These are phyloP conservation scores for Trapa incisa DNA, from an alignment of 345 rosid genomes.

Conservation along the genomic window DNA sequence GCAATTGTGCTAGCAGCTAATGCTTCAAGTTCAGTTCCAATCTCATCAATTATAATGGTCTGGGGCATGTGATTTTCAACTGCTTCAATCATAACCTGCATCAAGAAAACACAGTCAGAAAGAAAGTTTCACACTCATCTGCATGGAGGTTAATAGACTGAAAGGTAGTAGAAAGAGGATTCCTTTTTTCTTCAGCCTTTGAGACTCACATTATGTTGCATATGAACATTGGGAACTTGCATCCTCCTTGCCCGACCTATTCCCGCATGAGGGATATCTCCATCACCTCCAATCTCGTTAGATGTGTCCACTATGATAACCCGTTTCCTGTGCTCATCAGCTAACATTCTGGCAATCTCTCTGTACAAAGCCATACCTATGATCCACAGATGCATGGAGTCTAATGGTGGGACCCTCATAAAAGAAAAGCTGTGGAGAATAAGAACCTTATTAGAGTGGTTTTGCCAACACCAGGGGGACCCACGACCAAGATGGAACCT, in stretches of 20 bases:
- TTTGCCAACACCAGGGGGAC: constrained; percentile 95
- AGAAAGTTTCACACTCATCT: background rate
- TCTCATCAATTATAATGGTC: constrained; percentile 75
- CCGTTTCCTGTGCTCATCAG: constrained; percentile 4
- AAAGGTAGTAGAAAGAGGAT: too few species aligned
- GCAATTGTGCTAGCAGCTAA: constrained; percentile 93
- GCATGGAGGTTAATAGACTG: background rate
- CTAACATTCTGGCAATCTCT: constrained; percentile 5
- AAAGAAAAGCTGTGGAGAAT: background rate
- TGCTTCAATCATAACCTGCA: constrained; percentile 53
- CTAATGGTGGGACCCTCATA: background rate
- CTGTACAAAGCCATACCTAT: background rate
- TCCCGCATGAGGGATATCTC: constrained; percentile 60
- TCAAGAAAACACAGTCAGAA: background rate
- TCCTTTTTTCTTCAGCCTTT: too few species aligned
- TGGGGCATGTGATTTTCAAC: constrained; percentile 80
- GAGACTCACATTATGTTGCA: constrained; percentile 32
- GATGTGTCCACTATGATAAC: constrained; percentile 54
- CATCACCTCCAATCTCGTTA: constrained; percentile 76
- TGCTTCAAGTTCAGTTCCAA: constrained; percentile 37
- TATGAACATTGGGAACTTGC: constrained; percentile 56
- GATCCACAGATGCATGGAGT: background rate
- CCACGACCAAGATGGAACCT: constrained; percentile 83
- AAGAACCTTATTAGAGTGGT: constrained; percentile 76
- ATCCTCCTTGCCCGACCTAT: constrained; percentile 67